These are phyloP conservation scores for Elsinoe necatrix DNA, from an alignment of 2,329 filamentous ascomycete genomes.

Conservation along the genomic window DNA sequence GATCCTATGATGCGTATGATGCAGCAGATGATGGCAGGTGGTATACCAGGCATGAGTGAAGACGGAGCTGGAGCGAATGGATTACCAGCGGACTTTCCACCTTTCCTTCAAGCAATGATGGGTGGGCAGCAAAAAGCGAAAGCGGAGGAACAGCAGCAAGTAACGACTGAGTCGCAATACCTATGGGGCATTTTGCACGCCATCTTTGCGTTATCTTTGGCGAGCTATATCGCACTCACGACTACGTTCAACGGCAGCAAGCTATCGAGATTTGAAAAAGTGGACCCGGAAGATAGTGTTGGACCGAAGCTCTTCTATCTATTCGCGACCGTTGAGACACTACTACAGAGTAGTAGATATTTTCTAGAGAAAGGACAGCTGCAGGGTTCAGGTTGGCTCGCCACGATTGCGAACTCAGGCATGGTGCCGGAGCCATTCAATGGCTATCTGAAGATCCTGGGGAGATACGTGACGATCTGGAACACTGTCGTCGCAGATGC, in stretches of 20 bases:
- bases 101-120: slow-evolving; percentile 39
- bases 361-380: slow-evolving; percentile 56
- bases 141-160: slow-evolving; percentile 21
- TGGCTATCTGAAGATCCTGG: slow-evolving; percentile 52
- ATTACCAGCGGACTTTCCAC: slow-evolving; percentile 35
- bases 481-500: slow-evolving; percentile 63
- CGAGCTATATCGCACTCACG: slow-evolving; percentile 59
- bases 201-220: slow-evolving; percentile 60
- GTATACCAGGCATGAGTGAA: slow-evolving; percentile 29
- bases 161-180: slow-evolving; percentile 37
- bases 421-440: slow-evolving; percentile 59
- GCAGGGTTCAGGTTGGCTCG: slow-evolving; percentile 54
- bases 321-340: slow-evolving; percentile 69
- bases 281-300: slow-evolving; percentile 31
- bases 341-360: slow-evolving; percentile 63
- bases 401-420: slow-evolving; percentile 47
- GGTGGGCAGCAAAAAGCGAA: slow-evolving; percentile 31
- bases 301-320: slow-evolving; percentile 62
- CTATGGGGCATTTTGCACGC: slow-evolving; percentile 69
- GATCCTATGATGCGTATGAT: slow-evolving; percentile 69
- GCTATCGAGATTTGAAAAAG: slow-evolving; percentile 41
- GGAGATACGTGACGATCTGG: slow-evolving; percentile 63
- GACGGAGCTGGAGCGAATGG: slow-evolving; percentile 26
- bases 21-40: slow-evolving; percentile 57
- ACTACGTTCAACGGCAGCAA: slow-evolving; percentile 62